These are phyloP conservation scores for Rhizopus microsporus DNA, from an alignment of 371 early-diverging fungal species.

Conservation along the genomic window DNA sequence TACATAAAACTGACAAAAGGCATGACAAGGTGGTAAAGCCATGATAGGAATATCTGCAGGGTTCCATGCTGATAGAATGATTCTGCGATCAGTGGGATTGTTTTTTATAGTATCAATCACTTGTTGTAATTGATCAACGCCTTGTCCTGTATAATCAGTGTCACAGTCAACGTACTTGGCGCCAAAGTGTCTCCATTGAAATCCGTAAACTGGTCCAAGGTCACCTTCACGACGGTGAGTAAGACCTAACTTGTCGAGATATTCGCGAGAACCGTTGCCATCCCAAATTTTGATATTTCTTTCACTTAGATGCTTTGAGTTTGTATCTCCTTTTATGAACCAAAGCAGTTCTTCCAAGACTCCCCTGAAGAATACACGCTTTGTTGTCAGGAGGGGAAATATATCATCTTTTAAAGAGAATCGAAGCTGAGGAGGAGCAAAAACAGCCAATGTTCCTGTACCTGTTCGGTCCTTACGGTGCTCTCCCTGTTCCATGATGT, in stretches of 20 bases:
- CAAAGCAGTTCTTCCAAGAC: constrained; percentile 98
- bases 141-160: constrained; percentile 91
- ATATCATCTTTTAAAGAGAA: constrained; percentile 80
- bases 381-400: constrained; percentile 97
- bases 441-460: constrained; percentile 93
- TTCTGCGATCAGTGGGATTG: constrained; percentile 92
- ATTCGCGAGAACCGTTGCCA: constrained; percentile 94
- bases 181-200: constrained; percentile 99
- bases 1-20: constrained; percentile 94
- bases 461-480: constrained; percentile 93
- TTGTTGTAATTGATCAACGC: constrained; percentile 93
- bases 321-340: constrained; percentile 96
- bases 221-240: constrained; percentile 87
- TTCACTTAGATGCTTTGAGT: constrained; percentile 77
- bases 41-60: constrained; percentile 84
- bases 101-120: constrained; percentile 88
- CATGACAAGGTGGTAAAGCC: constrained; percentile 97
- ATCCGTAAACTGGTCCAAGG: constrained; percentile 99
- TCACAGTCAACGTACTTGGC: constrained; percentile 90
- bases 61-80: constrained; percentile 99
- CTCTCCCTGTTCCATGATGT: constrained; percentile 81
- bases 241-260: constrained; percentile 86
- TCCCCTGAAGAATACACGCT: constrained; percentile 90
- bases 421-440: constrained; percentile 92
- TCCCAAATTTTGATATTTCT: constrained; percentile 98